Percentiles rank a stretch among this genome's conserved stretches.
Evolutionary conservation across 2,329 filamentous ascomycete genomes (phyloP).

Genomic region (Davidsoniella eucalypti): DNA sequence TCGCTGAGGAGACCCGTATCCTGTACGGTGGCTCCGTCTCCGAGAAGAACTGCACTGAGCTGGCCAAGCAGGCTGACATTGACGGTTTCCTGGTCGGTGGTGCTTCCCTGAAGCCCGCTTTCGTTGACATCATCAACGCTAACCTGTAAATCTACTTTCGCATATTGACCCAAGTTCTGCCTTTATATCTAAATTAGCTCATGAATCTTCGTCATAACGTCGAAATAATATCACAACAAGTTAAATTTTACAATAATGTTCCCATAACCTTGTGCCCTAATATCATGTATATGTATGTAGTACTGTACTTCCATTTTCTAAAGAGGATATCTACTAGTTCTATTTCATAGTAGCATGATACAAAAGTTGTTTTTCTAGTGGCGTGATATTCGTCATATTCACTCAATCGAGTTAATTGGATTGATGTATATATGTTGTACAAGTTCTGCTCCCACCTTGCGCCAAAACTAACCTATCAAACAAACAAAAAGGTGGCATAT

Average conservation of each 20-base stretch:
- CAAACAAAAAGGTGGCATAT: not conserved
- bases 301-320: no score
- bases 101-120: conserved; percentile 91
- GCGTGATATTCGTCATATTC: no score
- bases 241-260: no score
- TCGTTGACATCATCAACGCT: conserved; percentile 45
- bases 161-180: no score
- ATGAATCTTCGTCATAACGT: no score
- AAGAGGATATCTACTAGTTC: no score
- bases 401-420: conserved; percentile 3
- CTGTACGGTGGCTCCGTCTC: conserved; percentile 93
- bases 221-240: no score
- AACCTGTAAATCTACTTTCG: conserved; percentile 25
- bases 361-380: no score
- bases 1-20: conserved; percentile 75
- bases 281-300: no score
- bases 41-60: conserved; percentile 94
- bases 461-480: not conserved
- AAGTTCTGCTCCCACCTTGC: not conserved
- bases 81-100: conserved; percentile 96
- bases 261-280: no score
- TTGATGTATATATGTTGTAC: not conserved
- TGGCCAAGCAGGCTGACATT: conserved; percentile 85
- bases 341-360: no score
- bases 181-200: no score